A percentile compares a stretch with the other conserved stretches of the same genome.
phyloP scores from a whole-genome alignment of 2,329 filamentous ascomycete species.

The Calonectria henricotiae region DNA sequence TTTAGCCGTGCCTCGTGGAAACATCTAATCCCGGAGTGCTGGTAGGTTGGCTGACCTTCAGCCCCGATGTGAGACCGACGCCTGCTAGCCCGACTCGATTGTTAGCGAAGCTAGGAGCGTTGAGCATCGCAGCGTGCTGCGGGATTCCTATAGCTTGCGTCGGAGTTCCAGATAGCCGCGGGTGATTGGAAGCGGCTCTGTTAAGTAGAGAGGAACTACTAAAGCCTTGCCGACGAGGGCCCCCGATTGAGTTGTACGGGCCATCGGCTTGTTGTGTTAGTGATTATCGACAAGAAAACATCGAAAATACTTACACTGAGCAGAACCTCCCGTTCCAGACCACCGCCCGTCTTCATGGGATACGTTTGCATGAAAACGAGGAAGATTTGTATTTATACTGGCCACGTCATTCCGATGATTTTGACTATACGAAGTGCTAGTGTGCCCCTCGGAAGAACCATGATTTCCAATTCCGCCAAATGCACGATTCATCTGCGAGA shows the following conservation, averaged over 20 bases:
- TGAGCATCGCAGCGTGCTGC: slow-evolving; percentile 33
- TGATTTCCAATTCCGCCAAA: slow-evolving; percentile 31
- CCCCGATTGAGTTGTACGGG: slow-evolving; percentile 31
- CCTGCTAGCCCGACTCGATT: slow-evolving; percentile 46
- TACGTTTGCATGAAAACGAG: slow-evolving; percentile 36
- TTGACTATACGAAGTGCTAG: slow-evolving; percentile 35
- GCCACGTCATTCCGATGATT: slow-evolving; percentile 43
- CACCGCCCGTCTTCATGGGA: slow-evolving; percentile 43
- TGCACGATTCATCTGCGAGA: slow-evolving; percentile 36
- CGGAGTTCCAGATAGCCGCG: slow-evolving; percentile 35
- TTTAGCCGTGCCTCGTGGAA: slow-evolving; percentile 38
- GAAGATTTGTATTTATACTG: slow-evolving; percentile 40
- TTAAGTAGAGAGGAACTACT: slow-evolving; percentile 31
- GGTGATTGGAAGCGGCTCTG: slow-evolving; percentile 25
- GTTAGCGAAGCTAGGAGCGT: slow-evolving; percentile 44
- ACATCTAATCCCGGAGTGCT: slow-evolving; percentile 43
- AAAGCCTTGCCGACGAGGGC: slow-evolving; percentile 35
- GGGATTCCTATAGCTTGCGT: slow-evolving; percentile 28
- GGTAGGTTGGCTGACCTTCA: slow-evolving; percentile 53
- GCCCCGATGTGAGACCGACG: slow-evolving; percentile 54
- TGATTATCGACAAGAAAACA: too few relatives aligned
- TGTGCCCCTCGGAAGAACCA: slow-evolving; percentile 14
- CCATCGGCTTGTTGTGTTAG: slow-evolving; percentile 41
- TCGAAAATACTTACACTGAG: slow-evolving; percentile 38
- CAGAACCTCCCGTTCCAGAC: slow-evolving; percentile 37